Base-by-base conservation (phyloP, 345 rosid genomes). In the Populus alba region DNA sequence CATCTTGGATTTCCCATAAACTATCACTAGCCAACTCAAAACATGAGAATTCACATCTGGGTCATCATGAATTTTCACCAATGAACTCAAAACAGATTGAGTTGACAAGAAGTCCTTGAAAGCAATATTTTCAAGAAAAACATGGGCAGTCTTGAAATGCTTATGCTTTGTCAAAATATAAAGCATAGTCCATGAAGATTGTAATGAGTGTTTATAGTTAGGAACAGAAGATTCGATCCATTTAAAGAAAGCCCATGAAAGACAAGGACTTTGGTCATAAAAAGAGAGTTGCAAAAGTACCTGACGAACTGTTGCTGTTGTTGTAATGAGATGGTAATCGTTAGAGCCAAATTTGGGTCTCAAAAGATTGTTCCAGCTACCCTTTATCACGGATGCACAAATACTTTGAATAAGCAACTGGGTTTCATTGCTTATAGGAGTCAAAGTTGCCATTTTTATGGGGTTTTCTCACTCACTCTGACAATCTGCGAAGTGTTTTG, bases 151-250 rank as follows among this genome's bases (percentile, higher is more conserved):
- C 81, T 83, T 91, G 87, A 88, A 93, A 89, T 90, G 90, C 20
- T 87, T 82, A 84, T 84, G 84, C 77, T 89, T 88, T 0, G 95
- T 86, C 3, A 95, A 82, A 78, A 93, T 78, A 70, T 89, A 80
- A 67, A 95, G 75, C 99, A 93, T 95, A 35, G 91, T 83, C 98
- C 98, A 95, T 1, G 94, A 89, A 47, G 92, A 86, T 77, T 89
- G 94, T 47, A 95, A 80, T 16, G 87, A 79, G 75, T 92, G 97
- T 33, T 85, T 89, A 73, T 73, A 88, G 39, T 78, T 77, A 11
- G 92, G 92, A 0, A 86, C 11, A 3, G 82, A 75, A 1, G 89
- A 85, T 73, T 91, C 90, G 31, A 83, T 55, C 89, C 90, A 87
- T 81, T 31, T 88, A 74, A 85, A 95, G 85, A 93, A 90, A 39